Evolutionary conservation across 306 rosid genomes (phyloP).

Genomic region (Abrus precatorius): DNA sequence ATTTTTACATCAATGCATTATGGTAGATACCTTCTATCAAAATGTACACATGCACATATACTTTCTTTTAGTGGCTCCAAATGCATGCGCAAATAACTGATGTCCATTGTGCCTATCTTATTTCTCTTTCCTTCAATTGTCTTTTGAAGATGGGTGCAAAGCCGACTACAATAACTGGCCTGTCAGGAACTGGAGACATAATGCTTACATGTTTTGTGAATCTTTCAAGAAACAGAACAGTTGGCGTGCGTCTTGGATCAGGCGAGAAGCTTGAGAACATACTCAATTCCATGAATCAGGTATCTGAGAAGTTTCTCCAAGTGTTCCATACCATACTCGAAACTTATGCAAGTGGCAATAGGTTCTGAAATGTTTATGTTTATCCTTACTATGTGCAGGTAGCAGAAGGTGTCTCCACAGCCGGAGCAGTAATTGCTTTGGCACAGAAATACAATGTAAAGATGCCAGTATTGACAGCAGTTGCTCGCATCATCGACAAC

Average conservation of each 20-base stretch:
- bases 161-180: constrained; percentile 89
- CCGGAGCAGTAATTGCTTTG: constrained; percentile 94
- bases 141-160: constrained; percentile 91
- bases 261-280: constrained; percentile 89
- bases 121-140: constrained; percentile 34
- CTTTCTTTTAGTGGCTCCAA: too few relatives aligned
- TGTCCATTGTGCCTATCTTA: constrained; percentile 10
- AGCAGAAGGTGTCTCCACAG: constrained; percentile 95
- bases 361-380: constrained; percentile 6
- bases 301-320: constrained; percentile 39
- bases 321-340: constrained; percentile 5
- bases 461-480: constrained; percentile 97
- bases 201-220: constrained; percentile 95
- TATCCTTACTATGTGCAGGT: constrained; percentile 58
- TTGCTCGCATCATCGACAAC: constrained; percentile 88
- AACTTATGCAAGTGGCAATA: not conserved
- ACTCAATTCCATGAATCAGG: constrained; percentile 89
- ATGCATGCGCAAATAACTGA: not conserved
- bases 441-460: constrained; percentile 89
- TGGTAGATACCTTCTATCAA: not conserved
- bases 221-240: constrained; percentile 91
- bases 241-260: constrained; percentile 90
- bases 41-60: not conserved
- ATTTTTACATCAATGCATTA: not conserved
- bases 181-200: constrained; percentile 93